Conservation (phyloP, 1,284 basidiomycete genomes). For the Rhizoctonia solani region DNA sequence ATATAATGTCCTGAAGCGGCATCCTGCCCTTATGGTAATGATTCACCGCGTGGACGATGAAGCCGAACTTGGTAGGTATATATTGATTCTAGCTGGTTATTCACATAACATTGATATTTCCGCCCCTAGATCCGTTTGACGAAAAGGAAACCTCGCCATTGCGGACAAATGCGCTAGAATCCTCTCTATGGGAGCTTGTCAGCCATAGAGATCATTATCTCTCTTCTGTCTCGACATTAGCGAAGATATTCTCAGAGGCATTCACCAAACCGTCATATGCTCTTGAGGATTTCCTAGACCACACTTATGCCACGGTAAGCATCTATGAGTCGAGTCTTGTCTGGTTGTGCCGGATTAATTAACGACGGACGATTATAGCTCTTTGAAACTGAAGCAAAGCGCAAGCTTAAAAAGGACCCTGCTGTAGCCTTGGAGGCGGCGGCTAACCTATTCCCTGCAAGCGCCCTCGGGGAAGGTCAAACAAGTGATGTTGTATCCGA, state of each 20-base stretch:
- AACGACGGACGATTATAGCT: slow-evolving; percentile 55
- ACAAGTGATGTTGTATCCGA: slow-evolving; percentile 32
- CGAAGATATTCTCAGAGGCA: slow-evolving; percentile 84
- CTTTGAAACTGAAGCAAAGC: slow-evolving; percentile 82
- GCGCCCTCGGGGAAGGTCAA: neutral
- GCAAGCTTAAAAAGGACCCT: slow-evolving; percentile 82
- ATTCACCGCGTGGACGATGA: slow-evolving; percentile 70
- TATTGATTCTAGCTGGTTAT: neutral
- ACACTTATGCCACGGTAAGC: slow-evolving; percentile 64
- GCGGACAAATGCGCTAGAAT: slow-evolving; percentile 77
- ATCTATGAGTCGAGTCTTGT: neutral
- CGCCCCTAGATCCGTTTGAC: slow-evolving; percentile 70
- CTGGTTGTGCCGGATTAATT: neutral
- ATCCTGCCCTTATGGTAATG: slow-evolving; percentile 91
- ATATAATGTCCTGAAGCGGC: slow-evolving; percentile 92
- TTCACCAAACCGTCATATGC: slow-evolving; percentile 91
- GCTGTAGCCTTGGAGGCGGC: slow-evolving; percentile 50
- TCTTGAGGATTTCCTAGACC: slow-evolving; percentile 97
- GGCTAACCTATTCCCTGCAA: slow-evolving; percentile 33
- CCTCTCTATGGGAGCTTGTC: slow-evolving; percentile 91
- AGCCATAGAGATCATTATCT: slow-evolving; percentile 85
- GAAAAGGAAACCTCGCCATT: slow-evolving; percentile 72
- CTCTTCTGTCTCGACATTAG: slow-evolving; percentile 78
- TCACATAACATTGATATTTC: neutral
- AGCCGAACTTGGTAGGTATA: slow-evolving; percentile 41